Percentiles rank a stretch among this genome's conserved stretches.
phyloP scores from a whole-genome alignment of 129 eudicot genomes.

The Flaveria robusta region DNA sequence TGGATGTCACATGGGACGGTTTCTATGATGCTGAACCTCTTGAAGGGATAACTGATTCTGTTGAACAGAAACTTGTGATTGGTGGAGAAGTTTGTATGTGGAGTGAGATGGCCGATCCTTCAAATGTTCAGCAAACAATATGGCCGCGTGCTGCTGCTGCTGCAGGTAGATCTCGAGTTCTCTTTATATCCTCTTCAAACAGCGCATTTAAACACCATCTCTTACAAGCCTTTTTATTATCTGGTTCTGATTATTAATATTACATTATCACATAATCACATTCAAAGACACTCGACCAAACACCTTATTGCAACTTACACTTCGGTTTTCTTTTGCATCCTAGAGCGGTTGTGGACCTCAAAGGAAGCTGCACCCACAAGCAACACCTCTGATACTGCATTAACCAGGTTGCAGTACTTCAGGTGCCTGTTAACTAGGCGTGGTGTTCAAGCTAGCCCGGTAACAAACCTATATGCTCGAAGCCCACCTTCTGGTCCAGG shows the following conservation, averaged over 20 bases:
- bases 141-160: slow-evolving; percentile 99
- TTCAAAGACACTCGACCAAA: background rate
- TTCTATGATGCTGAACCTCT: slow-evolving; percentile 80
- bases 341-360: slow-evolving; percentile 88
- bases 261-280: background rate
- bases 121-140: slow-evolving; percentile 83
- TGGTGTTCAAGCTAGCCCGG: slow-evolving; percentile 92
- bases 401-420: slow-evolving; percentile 65
- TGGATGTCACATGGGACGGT: slow-evolving; percentile 79
- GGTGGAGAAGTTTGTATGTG: slow-evolving; percentile 99
- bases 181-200: background rate
- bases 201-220: background rate
- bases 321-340: background rate
- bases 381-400: slow-evolving; percentile 41
- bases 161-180: slow-evolving; percentile 63
- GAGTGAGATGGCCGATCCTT: slow-evolving; percentile 92
- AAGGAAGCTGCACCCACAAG: slow-evolving; percentile 47
- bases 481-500: slow-evolving; percentile 80
- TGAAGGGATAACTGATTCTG: slow-evolving; percentile 66
- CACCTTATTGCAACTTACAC: background rate
- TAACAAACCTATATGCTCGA: slow-evolving; percentile 70
- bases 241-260: background rate
- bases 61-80: slow-evolving; percentile 63
- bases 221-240: background rate
- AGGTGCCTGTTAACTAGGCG: slow-evolving; percentile 89